A percentile compares a stretch with the other conserved stretches of the same genome.
Conservation (phyloP, 1,284 basidiomycete species). For the Apiotrichum domesticum region DNA sequence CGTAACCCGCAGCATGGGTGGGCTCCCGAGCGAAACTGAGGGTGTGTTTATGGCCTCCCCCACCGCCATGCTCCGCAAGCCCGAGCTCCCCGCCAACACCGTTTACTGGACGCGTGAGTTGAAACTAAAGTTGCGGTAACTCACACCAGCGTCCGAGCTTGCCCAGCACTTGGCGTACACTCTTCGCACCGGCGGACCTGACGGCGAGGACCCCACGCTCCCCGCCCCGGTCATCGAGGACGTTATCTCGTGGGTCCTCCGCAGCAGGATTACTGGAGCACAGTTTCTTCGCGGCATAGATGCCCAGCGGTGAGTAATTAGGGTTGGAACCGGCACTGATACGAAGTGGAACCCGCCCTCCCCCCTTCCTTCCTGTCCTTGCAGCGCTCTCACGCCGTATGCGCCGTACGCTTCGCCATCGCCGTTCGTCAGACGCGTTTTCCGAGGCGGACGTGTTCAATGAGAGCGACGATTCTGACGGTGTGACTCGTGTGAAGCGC, state of each 20-base stretch:
- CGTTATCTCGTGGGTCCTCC: slow-evolving; percentile 39
- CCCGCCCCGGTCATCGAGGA: slow-evolving; percentile 37
- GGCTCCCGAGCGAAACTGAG: background rate
- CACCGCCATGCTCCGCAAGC: background rate
- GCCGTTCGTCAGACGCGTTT: slow-evolving; percentile 19
- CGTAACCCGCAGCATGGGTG: slow-evolving; percentile 3
- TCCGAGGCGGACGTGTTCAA: slow-evolving; percentile 28
- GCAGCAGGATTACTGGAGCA: slow-evolving; percentile 32
- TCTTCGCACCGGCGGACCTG: slow-evolving; percentile 35
- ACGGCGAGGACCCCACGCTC: slow-evolving; percentile 30
- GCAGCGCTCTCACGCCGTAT: slow-evolving; percentile 33
- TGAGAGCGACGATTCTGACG: slow-evolving; percentile 11
- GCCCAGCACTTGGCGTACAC: slow-evolving; percentile 31
- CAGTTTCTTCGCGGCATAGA: slow-evolving; percentile 31
- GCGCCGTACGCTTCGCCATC: slow-evolving; percentile 20
- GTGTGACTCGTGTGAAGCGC: slow-evolving; percentile 30
- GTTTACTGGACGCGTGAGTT: slow-evolving; percentile 34
- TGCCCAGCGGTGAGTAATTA: slow-evolving; percentile 22
- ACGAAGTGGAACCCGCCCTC: slow-evolving; percentile 22
- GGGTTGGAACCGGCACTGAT: no score
- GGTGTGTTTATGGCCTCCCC: background rate
- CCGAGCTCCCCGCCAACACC: slow-evolving; percentile 23
- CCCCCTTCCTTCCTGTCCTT: slow-evolving; percentile 40
- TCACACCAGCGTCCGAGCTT: slow-evolving; percentile 25
- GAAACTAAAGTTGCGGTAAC: no score